Base-by-base conservation (phyloP, 352 stramenopile genomes). In the Phytophthora lateralis region DNA sequence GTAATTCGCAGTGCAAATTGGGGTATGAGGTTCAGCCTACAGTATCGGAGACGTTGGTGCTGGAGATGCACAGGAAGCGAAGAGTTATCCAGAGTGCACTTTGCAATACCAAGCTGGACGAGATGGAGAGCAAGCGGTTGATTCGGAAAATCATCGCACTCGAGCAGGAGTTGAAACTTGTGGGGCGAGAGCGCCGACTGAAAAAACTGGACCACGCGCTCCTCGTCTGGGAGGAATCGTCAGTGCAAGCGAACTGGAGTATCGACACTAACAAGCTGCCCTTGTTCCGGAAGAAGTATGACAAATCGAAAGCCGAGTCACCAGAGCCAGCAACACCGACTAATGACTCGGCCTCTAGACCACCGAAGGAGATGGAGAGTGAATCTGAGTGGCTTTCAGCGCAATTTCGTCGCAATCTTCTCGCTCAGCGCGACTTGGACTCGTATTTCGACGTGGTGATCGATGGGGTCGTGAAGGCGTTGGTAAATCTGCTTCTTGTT, bases 1-100 rank as follows among this genome's bases (percentile, higher is more conserved):
- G 1, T 24, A 24, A 24, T 42, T 42, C 24, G 0, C 3, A 91
- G 82, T 91, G 77, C 34, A 91, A 91, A 43, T 61, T 89, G 14
- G 67, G 55, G n/a, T 80, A 81, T 43, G 61, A 71, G 7, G 54
- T 88, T 18, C 78, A 82, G 63, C 56, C 65, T 39, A 63, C 81
- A 11, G 62, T 76, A 1, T 58, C 60, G 18, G 69, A 75, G 8
- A 56, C 73, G n/a, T 62, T 91, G 20, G 53, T 86, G 27, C 55
- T 78, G 11, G 79, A 91, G 45, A 89, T 89, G 73, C 82, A 91
- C 69, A 85, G 78, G 53, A 91, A 89, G 59, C 78, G 79, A 14
- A 66, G 79, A 18, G 64, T 87, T 26, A 88, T 91, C 38, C 75
- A 91, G 46, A 74, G 71, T 49, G 57, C 76, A 14, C 64, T 87